phyloP scores from a whole-genome alignment of 2,329 filamentous ascomycete genomes.

The Talaromyces sp. region DNA sequence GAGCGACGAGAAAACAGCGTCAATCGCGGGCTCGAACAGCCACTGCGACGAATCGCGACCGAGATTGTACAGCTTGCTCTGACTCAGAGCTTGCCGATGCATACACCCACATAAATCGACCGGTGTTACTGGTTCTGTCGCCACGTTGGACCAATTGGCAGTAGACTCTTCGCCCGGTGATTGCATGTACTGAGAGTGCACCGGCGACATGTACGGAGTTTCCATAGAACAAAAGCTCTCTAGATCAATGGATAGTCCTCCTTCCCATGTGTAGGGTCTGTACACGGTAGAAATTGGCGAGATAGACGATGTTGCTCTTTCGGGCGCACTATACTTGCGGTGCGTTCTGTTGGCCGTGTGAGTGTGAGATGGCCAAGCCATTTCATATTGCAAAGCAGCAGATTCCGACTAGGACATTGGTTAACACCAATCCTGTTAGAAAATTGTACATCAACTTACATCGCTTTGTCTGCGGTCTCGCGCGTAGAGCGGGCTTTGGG shows the following conservation, averaged over 20 bases:
- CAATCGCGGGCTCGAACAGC: constrained; percentile 28
- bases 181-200: constrained; percentile 20
- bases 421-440: background rate
- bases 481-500: background rate
- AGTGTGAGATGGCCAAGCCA: background rate
- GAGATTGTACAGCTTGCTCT: constrained; percentile 26
- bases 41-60: constrained; percentile 15
- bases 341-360: background rate
- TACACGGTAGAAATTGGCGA: constrained; percentile 1
- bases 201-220: constrained; percentile 16
- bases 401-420: background rate
- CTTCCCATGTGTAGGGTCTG: constrained; percentile 2
- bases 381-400: constrained; percentile 2
- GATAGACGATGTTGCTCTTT: background rate
- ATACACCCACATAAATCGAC: constrained; percentile 21
- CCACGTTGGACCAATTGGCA: constrained; percentile 19
- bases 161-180: constrained; percentile 17
- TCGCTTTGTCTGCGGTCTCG: background rate
- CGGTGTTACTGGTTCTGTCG: background rate
- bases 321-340: constrained; percentile 1
- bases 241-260: background rate
- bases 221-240: background rate
- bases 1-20: constrained; percentile 25
- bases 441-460: background rate
- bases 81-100: constrained; percentile 24